phyloP scores from a whole-genome alignment of 768 basidiomycete species.

The Mycena rosella region DNA sequence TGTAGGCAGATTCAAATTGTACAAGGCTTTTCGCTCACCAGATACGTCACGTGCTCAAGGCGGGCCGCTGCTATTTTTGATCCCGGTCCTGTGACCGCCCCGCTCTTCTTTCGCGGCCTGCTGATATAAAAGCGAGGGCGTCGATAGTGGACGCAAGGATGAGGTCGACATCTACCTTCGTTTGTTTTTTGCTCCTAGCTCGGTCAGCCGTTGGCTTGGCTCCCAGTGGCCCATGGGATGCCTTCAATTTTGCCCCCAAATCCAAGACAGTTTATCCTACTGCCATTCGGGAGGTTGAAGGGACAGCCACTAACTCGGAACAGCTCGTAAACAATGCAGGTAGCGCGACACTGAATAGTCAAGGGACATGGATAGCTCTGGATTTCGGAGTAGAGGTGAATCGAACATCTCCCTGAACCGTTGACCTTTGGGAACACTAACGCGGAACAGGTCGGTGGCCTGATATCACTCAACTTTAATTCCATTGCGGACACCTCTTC shows the following conservation, averaged over 20 bases:
- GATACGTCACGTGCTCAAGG: constrained; percentile 16
- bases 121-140: constrained; percentile 14
- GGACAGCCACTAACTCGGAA: constrained; percentile 49
- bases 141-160: constrained; percentile 12
- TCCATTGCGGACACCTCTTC: constrained; percentile 47
- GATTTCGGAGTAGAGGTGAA: constrained; percentile 66
- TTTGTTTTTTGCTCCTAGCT: neutral
- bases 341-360: constrained; percentile 53
- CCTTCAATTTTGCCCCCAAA: constrained; percentile 63
- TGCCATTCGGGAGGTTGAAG: constrained; percentile 53
- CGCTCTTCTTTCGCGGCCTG: neutral
- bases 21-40: constrained; percentile 7
- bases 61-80: constrained; percentile 15
- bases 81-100: constrained; percentile 19
- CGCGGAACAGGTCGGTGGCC: constrained; percentile 61
- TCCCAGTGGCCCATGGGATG: constrained; percentile 65
- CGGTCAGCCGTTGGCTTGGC: constrained; percentile 43
- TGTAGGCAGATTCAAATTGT: no score
- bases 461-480: constrained; percentile 62
- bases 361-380: constrained; percentile 62
- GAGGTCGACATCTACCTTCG: neutral
- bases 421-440: neutral
- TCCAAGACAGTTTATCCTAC: constrained; percentile 61
- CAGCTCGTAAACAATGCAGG: constrained; percentile 51
- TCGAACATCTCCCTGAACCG: neutral